Percentiles rank a stretch among this genome's conserved stretches.
These are phyloP conservation scores for Fusarium newnesense DNA, from an alignment of 2,329 filamentous ascomycete species.

Conservation along the genomic window DNA sequence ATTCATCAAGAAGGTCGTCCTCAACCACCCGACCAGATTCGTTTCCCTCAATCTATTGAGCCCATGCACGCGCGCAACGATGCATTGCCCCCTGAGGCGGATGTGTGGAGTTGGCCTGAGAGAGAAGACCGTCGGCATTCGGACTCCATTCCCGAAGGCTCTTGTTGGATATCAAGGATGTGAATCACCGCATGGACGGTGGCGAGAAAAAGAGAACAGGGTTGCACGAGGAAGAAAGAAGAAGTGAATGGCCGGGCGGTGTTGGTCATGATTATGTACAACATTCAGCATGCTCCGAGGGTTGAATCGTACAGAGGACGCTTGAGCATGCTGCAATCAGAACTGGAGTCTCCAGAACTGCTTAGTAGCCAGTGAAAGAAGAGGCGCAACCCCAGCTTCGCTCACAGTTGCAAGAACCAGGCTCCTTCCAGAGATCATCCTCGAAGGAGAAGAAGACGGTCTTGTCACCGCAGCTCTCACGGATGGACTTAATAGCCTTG, in stretches of 20 bases:
- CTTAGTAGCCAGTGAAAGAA: constrained; percentile 39
- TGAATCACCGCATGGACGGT: constrained; percentile 7
- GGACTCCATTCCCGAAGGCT: constrained; percentile 21
- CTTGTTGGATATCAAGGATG: constrained; percentile 17
- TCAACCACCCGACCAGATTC: constrained; percentile 22
- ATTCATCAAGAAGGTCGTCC: constrained; percentile 31
- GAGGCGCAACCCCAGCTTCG: constrained; percentile 75
- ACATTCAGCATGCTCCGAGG: constrained; percentile 41
- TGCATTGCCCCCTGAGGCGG: constrained; percentile 12
- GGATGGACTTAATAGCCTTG: constrained; percentile 77
- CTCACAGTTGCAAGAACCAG: constrained; percentile 78
- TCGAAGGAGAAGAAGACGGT: constrained; percentile 84
- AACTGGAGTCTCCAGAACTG: constrained; percentile 9
- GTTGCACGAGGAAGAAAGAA: constrained; percentile 22
- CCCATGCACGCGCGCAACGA: neutral
- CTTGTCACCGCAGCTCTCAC: constrained; percentile 71
- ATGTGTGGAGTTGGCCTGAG: constrained; percentile 13
- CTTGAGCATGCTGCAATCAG: constrained; percentile 36
- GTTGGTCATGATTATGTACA: constrained; percentile 45
- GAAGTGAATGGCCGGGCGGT: constrained; percentile 38
- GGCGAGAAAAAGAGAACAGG: constrained; percentile 17
- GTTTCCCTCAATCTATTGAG: neutral
- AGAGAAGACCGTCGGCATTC: constrained; percentile 26
- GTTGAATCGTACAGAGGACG: constrained; percentile 28
- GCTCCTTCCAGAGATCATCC: constrained; percentile 84